A percentile compares a stretch with the other conserved stretches of the same genome.
These are phyloP conservation scores for Panaeolus cyanescens DNA, from an alignment of 768 basidiomycete species.

Conservation along the genomic window DNA sequence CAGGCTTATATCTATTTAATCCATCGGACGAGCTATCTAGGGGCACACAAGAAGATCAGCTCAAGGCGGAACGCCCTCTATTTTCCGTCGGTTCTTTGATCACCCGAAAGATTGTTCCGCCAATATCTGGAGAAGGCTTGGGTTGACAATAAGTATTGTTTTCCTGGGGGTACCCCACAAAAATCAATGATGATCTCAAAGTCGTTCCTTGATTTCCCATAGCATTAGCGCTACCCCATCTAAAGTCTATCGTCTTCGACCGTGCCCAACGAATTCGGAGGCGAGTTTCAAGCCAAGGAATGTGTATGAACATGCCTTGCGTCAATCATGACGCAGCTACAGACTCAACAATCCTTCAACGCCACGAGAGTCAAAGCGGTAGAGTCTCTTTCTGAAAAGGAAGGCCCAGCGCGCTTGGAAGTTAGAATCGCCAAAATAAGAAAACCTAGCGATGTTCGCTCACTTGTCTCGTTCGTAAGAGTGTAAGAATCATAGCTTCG, in stretches of 20 bases:
- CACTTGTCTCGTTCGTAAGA: neutral
- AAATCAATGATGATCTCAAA: neutral
- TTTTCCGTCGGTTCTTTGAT: neutral
- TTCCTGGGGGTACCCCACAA: neutral
- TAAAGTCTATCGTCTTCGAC: neutral
- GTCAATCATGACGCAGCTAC: neutral
- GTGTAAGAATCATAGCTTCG: too few species aligned
- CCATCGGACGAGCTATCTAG: too few species aligned
- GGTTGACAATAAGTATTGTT: neutral
- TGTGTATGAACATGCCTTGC: neutral
- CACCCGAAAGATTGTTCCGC: neutral
- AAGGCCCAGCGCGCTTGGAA: neutral
- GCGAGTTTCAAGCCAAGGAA: too few species aligned
- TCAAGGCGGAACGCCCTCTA: neutral
- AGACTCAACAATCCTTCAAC: neutral
- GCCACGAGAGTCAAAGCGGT: too few species aligned
- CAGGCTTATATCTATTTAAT: too few species aligned
- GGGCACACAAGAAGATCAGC: too few species aligned
- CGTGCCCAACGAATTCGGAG: too few species aligned
- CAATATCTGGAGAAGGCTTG: neutral
- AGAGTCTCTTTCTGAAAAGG: neutral
- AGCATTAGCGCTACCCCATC: neutral
- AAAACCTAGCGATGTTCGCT: neutral
- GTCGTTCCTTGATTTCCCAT: neutral
- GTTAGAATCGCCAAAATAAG: neutral